phyloP scores from a whole-genome alignment of 768 basidiomycete genomes.

The Collybia nuda region DNA sequence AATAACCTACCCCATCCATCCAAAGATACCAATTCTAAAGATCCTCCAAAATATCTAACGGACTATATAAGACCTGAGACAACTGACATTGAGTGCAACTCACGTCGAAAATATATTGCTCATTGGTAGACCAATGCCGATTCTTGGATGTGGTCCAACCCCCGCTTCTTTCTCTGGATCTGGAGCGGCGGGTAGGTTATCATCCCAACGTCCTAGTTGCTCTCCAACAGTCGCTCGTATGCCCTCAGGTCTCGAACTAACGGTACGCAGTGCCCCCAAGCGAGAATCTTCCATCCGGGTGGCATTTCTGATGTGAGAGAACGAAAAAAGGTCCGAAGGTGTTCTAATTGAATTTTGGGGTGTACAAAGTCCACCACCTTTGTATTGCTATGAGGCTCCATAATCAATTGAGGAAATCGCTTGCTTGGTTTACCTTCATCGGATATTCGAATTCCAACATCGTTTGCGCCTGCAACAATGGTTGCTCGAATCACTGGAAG shows the following conservation, averaged over 20 bases:
- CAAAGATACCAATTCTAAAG: conserved; percentile 72
- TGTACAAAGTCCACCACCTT: conserved; percentile 72
- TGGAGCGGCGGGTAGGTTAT: conserved; percentile 16
- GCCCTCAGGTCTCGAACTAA: conserved; percentile 58
- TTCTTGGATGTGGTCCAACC: conserved; percentile 55
- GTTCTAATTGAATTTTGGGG: conserved; percentile 47
- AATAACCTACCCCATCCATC: conserved; percentile 76
- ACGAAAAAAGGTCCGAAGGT: conserved; percentile 83
- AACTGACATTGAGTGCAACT: conserved; percentile 18
- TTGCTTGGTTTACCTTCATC: conserved; percentile 63
- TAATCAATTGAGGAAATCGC: neutral
- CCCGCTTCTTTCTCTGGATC: conserved; percentile 42
- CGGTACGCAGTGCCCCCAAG: conserved; percentile 64
- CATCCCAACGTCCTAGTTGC: conserved; percentile 58
- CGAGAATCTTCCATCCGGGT: conserved; percentile 65
- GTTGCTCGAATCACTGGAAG: conserved; percentile 74
- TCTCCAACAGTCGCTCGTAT: conserved; percentile 80
- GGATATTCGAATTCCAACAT: conserved; percentile 83
- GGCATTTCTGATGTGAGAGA: conserved; percentile 82
- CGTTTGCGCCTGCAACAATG: conserved; percentile 70
- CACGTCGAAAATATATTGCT: conserved; percentile 86
- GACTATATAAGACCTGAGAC: neutral
- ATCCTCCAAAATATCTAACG: conserved; percentile 79
- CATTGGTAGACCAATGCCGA: conserved; percentile 87
- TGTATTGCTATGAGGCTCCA: conserved; percentile 7